Base-by-base conservation (phyloP, 768 basidiomycete genomes). In the Lepiota subincarnata region DNA sequence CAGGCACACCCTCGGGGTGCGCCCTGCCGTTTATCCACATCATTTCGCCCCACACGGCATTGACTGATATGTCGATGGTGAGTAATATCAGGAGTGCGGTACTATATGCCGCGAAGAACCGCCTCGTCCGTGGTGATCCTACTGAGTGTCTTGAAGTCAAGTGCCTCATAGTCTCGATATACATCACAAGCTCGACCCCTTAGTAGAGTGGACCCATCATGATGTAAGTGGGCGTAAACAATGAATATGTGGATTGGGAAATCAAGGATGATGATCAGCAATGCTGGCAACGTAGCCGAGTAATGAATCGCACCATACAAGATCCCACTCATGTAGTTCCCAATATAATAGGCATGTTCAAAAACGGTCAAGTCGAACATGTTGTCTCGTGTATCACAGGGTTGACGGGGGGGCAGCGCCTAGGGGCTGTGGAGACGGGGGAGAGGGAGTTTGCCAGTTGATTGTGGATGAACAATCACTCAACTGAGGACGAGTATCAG, bases 1-100 rank as follows among this genome's bases (percentile, higher is more conserved):
- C 64, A 10, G 61, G 61, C 11, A 67, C 65, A 22, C 66, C 65
- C 4, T 64, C 66, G 36, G 61, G 58, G 7, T 48, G 55, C 22
- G 65, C 50, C 13, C 65, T 63, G 40, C 55, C 60, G n/a, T 62
- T 60, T 45, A 69, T 69, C 68, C 68, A 69, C 64, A 66, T 66
- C 22, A 60, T 55, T 50, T 67, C 62, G 24, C 64, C 63, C 66
- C 65, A 69, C 44, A 69, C 64, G 12, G 64, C 63, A 40, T 69
- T 67, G 57, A 57, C 55, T 20, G 64, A 57, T 13, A 66, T 57
- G 37, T 67, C 63, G 34, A 66, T 59, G 18, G 68, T 69, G 18
- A 66, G 46, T 19, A 69, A 59, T 24, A 64, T 51, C 28, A 69
- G 51, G 28, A 68, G 57, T 14, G 59, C 37, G 22, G 67, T 64